A percentile compares a stretch with the other conserved stretches of the same genome.
Conservation (phyloP, 768 basidiomycete genomes). For the Phanerochaete carnosa region DNA sequence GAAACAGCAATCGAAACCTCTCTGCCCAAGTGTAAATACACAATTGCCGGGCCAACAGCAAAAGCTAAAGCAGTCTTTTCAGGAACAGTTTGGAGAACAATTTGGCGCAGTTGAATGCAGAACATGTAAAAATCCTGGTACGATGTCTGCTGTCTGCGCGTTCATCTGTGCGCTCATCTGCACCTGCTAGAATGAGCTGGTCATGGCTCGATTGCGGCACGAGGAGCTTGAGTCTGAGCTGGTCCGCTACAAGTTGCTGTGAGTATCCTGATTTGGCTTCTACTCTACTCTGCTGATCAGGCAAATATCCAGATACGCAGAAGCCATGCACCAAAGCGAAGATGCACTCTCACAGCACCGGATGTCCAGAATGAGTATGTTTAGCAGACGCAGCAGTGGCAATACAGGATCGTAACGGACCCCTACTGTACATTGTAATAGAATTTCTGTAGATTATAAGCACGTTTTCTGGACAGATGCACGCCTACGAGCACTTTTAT, state of each 20-base stretch:
- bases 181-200: slow-evolving; percentile 93
- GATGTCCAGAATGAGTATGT: slow-evolving; percentile 25
- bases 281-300: background rate
- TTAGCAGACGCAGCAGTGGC: slow-evolving; percentile 27
- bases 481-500: background rate
- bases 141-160: background rate
- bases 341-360: slow-evolving; percentile 45
- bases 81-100: slow-evolving; percentile 81
- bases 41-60: background rate
- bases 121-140: slow-evolving; percentile 78
- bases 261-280: slow-evolving; percentile 30
- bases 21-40: slow-evolving; percentile 72
- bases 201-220: slow-evolving; percentile 81
- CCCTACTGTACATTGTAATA: background rate
- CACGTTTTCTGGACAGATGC: background rate
- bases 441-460: background rate
- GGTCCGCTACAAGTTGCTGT: slow-evolving; percentile 92
- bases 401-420: slow-evolving; percentile 7
- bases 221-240: slow-evolving; percentile 94
- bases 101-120: slow-evolving; percentile 74
- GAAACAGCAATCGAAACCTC: slow-evolving; percentile 74
- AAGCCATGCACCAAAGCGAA: slow-evolving; percentile 49
- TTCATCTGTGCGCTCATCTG: too few species aligned
- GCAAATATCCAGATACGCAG: slow-evolving; percentile 41
- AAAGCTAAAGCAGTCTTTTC: slow-evolving; percentile 9